A percentile compares a stretch with the other conserved stretches of the same genome.
phyloP scores from a whole-genome alignment of 768 basidiomycete species.

The Lactarius pseudohatsudake region DNA sequence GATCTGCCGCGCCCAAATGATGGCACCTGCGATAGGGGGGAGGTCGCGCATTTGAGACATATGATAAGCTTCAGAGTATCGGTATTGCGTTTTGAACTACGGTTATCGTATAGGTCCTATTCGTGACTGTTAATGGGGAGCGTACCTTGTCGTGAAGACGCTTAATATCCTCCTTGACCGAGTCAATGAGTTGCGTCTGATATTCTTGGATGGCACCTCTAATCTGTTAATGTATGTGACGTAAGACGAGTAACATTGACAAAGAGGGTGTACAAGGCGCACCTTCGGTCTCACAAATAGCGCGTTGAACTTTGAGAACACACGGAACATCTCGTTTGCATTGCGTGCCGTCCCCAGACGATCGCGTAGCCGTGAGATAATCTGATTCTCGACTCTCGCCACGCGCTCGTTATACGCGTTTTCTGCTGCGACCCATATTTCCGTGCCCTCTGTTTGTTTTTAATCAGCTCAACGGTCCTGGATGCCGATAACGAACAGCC shows the following conservation, averaged over 20 bases:
- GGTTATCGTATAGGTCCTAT: neutral
- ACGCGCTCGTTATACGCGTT: conserved; percentile 98
- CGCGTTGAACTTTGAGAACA: conserved; percentile 98
- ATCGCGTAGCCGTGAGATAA: conserved; percentile 90
- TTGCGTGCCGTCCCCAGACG: conserved; percentile 92
- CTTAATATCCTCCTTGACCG: conserved; percentile 98
- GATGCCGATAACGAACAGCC: conserved; percentile 33
- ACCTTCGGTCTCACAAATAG: conserved; percentile 96
- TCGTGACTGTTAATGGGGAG: neutral
- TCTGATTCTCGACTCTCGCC: conserved; percentile 96
- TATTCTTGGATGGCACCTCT: conserved; percentile 99
- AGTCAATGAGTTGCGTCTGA: conserved; percentile 97
- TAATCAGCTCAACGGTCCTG: conserved; percentile 11
- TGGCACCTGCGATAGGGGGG: conserved; percentile 96
- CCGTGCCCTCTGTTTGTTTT: conserved; percentile 73
- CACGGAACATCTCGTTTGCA: conserved; percentile 99
- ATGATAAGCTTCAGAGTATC: conserved; percentile 92
- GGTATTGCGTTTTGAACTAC: conserved; percentile 95
- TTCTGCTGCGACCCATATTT: conserved; percentile 97
- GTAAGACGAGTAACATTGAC: neutral
- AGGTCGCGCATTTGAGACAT: conserved; percentile 99
- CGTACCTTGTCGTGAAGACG: conserved; percentile 85
- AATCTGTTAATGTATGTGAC: conserved; percentile 51
- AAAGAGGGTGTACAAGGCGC: conserved; percentile 22
- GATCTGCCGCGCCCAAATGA: conserved; percentile 99